A percentile compares a stretch with the other conserved stretches of the same genome.
phyloP scores from a whole-genome alignment of 2,329 filamentous ascomycete genomes.

The Coniochaeta ligniaria region DNA sequence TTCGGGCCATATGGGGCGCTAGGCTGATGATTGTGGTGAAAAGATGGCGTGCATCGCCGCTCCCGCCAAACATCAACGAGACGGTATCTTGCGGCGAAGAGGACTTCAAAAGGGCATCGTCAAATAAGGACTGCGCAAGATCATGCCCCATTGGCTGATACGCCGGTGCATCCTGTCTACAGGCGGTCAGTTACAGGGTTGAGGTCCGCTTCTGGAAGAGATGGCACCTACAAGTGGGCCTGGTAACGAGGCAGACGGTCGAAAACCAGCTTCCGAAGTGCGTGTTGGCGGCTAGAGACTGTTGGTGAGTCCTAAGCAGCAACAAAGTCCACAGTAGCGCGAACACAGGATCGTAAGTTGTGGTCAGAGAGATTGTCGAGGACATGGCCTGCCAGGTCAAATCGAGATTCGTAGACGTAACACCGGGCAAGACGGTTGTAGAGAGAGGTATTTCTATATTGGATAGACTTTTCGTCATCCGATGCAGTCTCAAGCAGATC shows the following conservation, averaged over 20 bases:
- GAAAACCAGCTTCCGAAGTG: no score
- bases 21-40: not conserved
- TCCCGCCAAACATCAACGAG: not conserved
- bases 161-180: not conserved
- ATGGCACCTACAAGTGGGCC: constrained; percentile 7
- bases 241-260: constrained; percentile 13
- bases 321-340: not conserved
- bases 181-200: not conserved
- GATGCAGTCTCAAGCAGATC: not conserved
- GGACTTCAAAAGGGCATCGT: not conserved
- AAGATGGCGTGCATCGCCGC: not conserved
- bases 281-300: no score
- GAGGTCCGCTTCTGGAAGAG: no score
- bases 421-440: constrained; percentile 13
- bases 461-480: constrained; percentile 3
- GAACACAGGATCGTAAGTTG: not conserved
- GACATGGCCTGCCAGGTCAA: constrained; percentile 7
- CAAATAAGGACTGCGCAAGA: not conserved
- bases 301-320: not conserved
- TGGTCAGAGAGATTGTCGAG: constrained; percentile 3
- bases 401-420: constrained; percentile 7
- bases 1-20: not conserved
- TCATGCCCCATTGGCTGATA: not conserved
- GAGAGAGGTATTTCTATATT: constrained; percentile 5
- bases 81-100: not conserved